Evolutionary conservation across 2,329 filamentous ascomycete genomes (phyloP), one percentile per base, ranked within the genome.

Genomic region (Ampelomyces quisqualis): DNA sequence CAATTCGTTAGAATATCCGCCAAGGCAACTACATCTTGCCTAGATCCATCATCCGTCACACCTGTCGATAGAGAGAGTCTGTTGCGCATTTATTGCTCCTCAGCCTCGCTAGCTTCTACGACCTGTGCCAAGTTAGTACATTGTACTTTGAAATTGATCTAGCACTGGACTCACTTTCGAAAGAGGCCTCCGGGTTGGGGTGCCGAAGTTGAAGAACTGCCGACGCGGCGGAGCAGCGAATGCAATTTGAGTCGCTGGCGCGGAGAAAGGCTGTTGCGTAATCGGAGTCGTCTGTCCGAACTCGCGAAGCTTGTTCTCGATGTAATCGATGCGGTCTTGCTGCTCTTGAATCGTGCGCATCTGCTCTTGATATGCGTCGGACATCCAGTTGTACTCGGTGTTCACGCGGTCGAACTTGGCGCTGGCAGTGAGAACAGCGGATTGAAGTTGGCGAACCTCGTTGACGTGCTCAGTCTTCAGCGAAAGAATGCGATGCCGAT

Each of bases 301-400:
- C 34, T 67, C 62, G 23, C 52, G 45, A 1, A 66, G 36, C 43
- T 51, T 62, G 9, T 38, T 42, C 21, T 65, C 51, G 13, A 69
- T 54, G 8, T 66, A 62, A 3, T 40, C 32, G 33, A 68, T 62
- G 14, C 57, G 60, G n/a, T 47, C 45, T 15, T 58, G 54, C 28
- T 55, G 58, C 43, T 65, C 62, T 20, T 55, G 40, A 15, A 34
- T 40, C 22, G 18, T 20, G 30, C 38, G 53, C 27, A 49, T 46
- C 18, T 54, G 44, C 18, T 54, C 46, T 21, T 50, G 53, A 9
- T 47, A 54, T 30, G 42, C 37, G 11, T 22, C 23, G 3, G 32
- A 36, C n/a, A 54, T 45, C 28, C 42, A 50, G 6, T 56, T 40
- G 27, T 55, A 45, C 20, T 55, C 51, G 27, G 14, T 13, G 37